Evolutionary conservation across 208 protist species (phyloP).

Genomic region (Trichomonas vaginalis): DNA sequence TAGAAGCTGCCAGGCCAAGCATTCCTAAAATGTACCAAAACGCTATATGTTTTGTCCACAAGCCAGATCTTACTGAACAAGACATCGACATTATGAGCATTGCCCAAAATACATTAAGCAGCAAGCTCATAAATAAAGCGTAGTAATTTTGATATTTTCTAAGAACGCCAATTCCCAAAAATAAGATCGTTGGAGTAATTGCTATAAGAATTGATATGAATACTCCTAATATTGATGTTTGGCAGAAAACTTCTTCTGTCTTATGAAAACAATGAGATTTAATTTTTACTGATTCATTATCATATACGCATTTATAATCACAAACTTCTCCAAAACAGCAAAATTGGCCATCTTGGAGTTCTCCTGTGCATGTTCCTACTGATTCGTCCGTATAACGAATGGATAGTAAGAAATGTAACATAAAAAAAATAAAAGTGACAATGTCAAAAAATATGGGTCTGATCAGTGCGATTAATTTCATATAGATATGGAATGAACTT

Average conservation of each 20-base stretch:
- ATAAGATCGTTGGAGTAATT: neutral
- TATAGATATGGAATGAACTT: no score
- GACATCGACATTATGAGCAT: neutral
- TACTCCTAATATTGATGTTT: neutral
- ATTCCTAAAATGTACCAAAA: neutral
- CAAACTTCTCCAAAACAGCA: neutral
- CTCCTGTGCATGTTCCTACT: neutral
- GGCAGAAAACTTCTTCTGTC: neutral
- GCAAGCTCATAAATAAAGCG: neutral
- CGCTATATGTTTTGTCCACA: neutral
- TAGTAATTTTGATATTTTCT: neutral
- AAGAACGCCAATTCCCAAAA: neutral
- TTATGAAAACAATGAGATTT: neutral
- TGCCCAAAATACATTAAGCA: neutral
- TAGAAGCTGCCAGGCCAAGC: neutral
- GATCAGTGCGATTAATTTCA: no score
- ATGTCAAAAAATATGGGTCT: no score
- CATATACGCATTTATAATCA: neutral
- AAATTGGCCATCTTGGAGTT: neutral
- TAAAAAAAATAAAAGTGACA: neutral
- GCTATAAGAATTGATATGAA: neutral
- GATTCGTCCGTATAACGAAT: neutral
- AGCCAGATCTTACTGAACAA: neutral
- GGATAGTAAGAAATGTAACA: neutral
- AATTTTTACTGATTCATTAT: neutral